Base-by-base conservation (phyloP, 495 filamentous ascomycete species). In the Letharia columbiana region DNA sequence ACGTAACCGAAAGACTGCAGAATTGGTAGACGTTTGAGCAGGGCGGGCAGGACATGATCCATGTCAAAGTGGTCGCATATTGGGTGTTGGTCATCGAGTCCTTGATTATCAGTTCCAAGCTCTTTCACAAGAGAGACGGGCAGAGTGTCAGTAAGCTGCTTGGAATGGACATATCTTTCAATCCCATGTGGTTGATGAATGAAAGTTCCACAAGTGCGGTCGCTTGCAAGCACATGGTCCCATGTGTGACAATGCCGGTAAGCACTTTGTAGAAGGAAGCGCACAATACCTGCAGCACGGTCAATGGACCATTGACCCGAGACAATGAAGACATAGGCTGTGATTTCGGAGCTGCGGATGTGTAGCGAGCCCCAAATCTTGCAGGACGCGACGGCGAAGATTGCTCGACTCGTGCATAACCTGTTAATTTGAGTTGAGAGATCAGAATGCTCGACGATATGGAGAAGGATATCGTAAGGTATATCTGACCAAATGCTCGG, bases 371-470 rank as follows among this genome's bases (percentile, higher is more conserved):
- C 17, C 60, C 60, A 62, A 4, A 62, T 42, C 18, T 20, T 62
- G 40, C 37, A 17, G 28, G 37, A 17, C 12, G 41, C 41, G 28
- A 23, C 17, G 9, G n/a, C 31, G 28, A 17, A 62, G 60, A 47
- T 23, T 20, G 12, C 60, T 20, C 37, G 60, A 35, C 60, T 42
- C 12, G 42, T 47, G 40, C 41, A 41, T 20, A 41, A 47, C 41
- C 60, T 49, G 41, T 31, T 62, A 8, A 62, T 45, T 41, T n/a
- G 60, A 62, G 39, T 47, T 31, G 31, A 41, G 7, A 62, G 20
- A 13, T 47, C 40, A 8, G 60, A 62, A 10, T 47, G 60, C 15
- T 62, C 60, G 60, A 62, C 47, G 28, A 47, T 20, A 42, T 62
- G 47, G 20, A 41, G 31, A 28, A 62, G n/a, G 28, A 47, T 31